Evolutionary conservation across 2,329 filamentous ascomycete species (phyloP).

Genomic region (Karstenula rhodostoma): DNA sequence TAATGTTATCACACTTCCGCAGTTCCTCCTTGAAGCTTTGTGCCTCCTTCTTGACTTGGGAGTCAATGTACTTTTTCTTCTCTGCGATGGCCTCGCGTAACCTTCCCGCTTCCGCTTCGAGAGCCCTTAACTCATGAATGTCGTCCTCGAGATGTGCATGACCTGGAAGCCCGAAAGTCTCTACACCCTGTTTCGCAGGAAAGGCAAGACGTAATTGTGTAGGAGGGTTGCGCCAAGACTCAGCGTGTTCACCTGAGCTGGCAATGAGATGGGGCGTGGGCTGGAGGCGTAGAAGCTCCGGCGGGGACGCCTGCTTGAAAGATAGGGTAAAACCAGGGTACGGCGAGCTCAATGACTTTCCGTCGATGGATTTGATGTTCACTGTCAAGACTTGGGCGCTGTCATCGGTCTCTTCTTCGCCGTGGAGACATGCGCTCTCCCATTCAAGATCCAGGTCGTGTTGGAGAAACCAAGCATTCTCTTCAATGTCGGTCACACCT

Average conservation of each 20-base stretch:
- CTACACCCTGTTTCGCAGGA: constrained; percentile 15
- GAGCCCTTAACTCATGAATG: constrained; percentile 50
- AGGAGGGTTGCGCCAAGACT: constrained; percentile 50
- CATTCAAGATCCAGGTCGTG: constrained; percentile 50
- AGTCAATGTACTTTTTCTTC: constrained; percentile 47
- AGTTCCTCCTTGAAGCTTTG: constrained; percentile 50
- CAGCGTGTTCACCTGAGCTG: constrained; percentile 33
- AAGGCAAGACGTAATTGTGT: constrained; percentile 41
- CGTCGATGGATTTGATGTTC: constrained; percentile 51
- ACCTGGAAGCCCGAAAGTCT: constrained; percentile 16
- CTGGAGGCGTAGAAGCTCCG: constrained; percentile 47
- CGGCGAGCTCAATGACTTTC: constrained; percentile 36
- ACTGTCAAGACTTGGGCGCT: constrained; percentile 50
- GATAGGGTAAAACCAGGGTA: constrained; percentile 50
- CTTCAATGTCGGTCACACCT: constrained; percentile 37
- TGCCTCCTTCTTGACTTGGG: constrained; percentile 39
- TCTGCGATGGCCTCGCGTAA: constrained; percentile 48
- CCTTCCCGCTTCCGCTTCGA: constrained; percentile 49
- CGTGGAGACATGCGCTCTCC: constrained; percentile 50
- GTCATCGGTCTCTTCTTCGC: constrained; percentile 34
- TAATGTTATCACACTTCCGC: constrained; percentile 53
- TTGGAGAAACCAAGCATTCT: constrained; percentile 44
- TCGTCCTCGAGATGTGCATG: constrained; percentile 46
- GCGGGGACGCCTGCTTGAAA: constrained; percentile 50
- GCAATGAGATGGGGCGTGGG: constrained; percentile 42